phyloP scores from a whole-genome alignment of 495 filamentous ascomycete species.

The Tuber aestivum region DNA sequence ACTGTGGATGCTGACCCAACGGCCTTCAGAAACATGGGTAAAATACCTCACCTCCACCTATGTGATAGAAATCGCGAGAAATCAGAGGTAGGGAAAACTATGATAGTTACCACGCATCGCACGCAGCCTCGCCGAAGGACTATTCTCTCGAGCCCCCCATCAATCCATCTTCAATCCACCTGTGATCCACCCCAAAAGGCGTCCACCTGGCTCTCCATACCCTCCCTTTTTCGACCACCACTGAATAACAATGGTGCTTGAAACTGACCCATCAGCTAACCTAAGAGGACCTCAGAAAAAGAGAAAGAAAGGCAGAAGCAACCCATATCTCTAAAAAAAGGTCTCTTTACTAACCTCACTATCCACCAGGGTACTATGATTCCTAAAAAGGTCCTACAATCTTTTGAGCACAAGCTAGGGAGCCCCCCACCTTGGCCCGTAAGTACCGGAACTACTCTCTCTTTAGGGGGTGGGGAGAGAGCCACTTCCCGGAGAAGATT shows the following conservation, averaged over 20 bases:
- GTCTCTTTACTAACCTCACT: slow-evolving; percentile 40
- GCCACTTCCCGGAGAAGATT: slow-evolving; percentile 34
- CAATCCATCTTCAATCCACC: background rate
- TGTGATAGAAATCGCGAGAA: background rate
- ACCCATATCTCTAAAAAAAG: slow-evolving; percentile 38
- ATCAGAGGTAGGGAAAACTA: background rate
- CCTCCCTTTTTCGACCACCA: no score
- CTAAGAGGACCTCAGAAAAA: background rate
- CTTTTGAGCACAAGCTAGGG: slow-evolving; percentile 40
- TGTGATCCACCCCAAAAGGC: background rate
- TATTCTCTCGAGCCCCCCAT: background rate
- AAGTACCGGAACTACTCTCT: background rate
- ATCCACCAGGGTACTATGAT: no score
- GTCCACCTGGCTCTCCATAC: no score
- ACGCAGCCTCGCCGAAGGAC: background rate
- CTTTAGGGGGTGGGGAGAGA: no score
- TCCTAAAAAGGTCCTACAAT: slow-evolving; percentile 37
- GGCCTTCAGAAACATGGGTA: no score
- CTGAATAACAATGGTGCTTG: background rate
- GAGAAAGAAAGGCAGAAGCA: background rate
- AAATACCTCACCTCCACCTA: no score
- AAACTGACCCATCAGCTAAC: no score
- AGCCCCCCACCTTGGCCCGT: background rate
- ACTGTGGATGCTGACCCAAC: no score
- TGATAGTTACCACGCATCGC: background rate